Percentiles rank a stretch among this genome's conserved stretches.
Conservation (phyloP, 305 asterid genomes). For the Solanum hybrid region DNA sequence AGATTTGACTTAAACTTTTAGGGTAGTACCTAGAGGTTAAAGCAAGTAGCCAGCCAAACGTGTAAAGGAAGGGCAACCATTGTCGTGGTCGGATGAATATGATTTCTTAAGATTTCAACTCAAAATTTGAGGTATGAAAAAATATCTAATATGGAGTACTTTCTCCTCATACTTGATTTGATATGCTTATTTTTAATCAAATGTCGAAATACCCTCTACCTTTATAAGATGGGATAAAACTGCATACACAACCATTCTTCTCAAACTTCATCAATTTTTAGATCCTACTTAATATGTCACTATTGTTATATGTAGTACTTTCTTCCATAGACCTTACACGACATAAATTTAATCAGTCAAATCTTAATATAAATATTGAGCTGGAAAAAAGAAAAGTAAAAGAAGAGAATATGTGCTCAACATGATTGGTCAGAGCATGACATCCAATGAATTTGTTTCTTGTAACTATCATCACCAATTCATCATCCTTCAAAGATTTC, state of each 20-base stretch:
- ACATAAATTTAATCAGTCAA: not conserved
- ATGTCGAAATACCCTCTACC: not conserved
- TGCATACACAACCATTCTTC: not conserved
- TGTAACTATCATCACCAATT: not conserved
- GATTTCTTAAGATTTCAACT: not conserved
- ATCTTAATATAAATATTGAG: not conserved
- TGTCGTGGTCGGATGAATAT: not conserved
- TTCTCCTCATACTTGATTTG: not conserved
- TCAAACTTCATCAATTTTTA: not conserved
- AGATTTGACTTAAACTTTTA: not conserved
- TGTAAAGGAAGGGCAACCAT: not conserved
- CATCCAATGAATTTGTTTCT: not conserved
- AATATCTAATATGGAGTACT: not conserved
- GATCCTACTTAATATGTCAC: not conserved
- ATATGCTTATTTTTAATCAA: not conserved
- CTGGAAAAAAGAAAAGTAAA: rapidly evolving
- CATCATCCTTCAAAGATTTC: not conserved
- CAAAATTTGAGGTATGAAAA: not conserved
- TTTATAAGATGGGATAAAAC: not conserved
- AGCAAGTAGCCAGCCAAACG: not conserved
- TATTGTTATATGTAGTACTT: not conserved
- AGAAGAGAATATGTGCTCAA: not conserved
- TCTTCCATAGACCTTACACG: not conserved
- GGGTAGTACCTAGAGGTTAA: not conserved
- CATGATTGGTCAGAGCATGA: not conserved